Conservation (phyloP, 1,284 basidiomycete genomes). For the Schizophyllum commune region DNA sequence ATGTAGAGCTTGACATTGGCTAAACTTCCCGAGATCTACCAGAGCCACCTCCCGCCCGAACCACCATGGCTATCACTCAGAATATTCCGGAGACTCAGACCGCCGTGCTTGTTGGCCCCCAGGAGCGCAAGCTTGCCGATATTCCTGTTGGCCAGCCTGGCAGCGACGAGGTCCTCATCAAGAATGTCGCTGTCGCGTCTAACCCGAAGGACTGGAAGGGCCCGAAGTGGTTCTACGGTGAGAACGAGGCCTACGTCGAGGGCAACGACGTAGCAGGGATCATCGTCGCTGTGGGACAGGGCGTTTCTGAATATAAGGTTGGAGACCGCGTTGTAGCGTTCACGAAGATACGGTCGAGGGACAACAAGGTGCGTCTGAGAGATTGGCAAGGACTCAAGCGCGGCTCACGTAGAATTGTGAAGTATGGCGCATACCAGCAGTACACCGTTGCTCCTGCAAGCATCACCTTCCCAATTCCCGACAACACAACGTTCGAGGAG, state of each 20-base stretch:
- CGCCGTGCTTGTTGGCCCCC: neutral
- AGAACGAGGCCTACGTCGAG: constrained; percentile 16
- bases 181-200: neutral
- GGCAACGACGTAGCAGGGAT: constrained; percentile 34
- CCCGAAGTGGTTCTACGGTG: neutral
- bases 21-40: too few relatives aligned
- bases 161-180: neutral
- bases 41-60: too few relatives aligned
- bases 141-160: neutral
- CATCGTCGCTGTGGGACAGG: constrained; percentile 25
- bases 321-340: constrained; percentile 31
- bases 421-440: neutral
- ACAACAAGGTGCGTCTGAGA: neutral
- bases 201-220: neutral
- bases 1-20: too few relatives aligned
- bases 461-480: neutral
- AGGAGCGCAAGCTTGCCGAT: neutral
- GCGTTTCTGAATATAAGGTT: constrained; percentile 24
- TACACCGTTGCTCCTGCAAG: neutral
- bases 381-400: neutral
- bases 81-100: neutral
- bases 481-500: neutral
- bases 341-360: neutral
- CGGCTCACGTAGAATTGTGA: neutral
- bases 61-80: neutral